Percentiles rank a stretch among this genome's conserved stretches.
phyloP scores from a whole-genome alignment of 2,329 filamentous ascomycete species.

The Incumbomyces lentus region DNA sequence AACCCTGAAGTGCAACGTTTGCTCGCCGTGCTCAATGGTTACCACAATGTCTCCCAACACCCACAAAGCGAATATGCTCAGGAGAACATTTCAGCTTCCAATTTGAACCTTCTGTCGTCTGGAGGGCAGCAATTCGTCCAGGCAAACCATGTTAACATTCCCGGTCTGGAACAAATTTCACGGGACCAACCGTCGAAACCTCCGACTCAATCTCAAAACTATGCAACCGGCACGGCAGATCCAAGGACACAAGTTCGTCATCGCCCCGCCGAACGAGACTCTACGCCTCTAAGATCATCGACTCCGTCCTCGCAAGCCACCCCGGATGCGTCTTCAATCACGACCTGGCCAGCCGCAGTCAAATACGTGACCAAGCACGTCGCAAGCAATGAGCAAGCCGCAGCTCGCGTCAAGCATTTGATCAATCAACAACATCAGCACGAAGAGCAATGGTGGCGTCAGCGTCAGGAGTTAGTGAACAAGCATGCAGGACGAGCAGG shows the following conservation, averaged over 20 bases:
- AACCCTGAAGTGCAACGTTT: conserved; percentile 19
- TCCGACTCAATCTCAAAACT: too few species aligned
- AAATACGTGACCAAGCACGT: conserved; percentile 42
- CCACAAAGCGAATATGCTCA: neutral
- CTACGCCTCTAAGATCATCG: neutral
- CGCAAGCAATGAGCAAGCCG: conserved; percentile 34
- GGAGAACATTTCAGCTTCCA: neutral
- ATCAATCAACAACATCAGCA: conserved; percentile 54
- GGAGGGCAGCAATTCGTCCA: neutral
- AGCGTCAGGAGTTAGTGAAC: conserved; percentile 40
- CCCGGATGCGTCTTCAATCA: conserved; percentile 38
- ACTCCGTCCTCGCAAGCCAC: conserved; percentile 11
- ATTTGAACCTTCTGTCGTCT: neutral
- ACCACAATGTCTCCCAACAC: conserved; percentile 7
- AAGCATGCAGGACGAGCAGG: conserved; percentile 43
- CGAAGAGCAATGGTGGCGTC: conserved; percentile 51
- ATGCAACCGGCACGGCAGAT: neutral
- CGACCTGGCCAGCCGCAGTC: conserved; percentile 42
- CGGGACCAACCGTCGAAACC: too few species aligned
- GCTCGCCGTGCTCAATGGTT: conserved; percentile 12
- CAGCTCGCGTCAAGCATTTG: conserved; percentile 43
- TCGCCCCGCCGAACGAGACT: neutral
- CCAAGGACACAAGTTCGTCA: neutral
- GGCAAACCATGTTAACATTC: neutral
- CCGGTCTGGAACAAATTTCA: neutral